Conservation (phyloP, 2,329 filamentous ascomycete species). For the Westerdykella ornata region DNA sequence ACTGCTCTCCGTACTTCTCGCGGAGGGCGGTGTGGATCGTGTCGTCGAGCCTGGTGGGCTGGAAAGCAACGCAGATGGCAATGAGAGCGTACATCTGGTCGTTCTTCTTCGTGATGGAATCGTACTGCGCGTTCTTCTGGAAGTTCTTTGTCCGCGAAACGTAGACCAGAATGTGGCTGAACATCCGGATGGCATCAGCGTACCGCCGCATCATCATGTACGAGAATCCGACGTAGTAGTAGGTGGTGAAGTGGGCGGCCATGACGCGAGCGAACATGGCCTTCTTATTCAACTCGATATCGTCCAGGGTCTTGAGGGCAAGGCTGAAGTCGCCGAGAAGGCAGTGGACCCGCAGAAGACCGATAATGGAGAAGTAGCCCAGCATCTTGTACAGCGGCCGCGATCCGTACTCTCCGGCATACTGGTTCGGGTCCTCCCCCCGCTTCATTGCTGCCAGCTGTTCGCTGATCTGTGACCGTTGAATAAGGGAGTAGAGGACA, state of each 20-base stretch:
- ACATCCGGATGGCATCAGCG: constrained; percentile 98
- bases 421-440: constrained; percentile 78
- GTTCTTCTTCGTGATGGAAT: constrained; percentile 99
- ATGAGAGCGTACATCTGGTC: constrained; percentile 99
- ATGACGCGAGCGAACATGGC: constrained; percentile 99
- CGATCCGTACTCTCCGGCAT: constrained; percentile 90
- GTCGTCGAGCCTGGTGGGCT: constrained; percentile 94
- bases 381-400: constrained; percentile 96
- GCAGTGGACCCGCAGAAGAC: constrained; percentile 90
- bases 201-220: constrained; percentile 99
- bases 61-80: constrained; percentile 97
- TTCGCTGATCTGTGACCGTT: constrained; percentile 96
- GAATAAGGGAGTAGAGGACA: constrained; percentile 97
- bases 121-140: constrained; percentile 98
- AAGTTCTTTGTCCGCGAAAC: constrained; percentile 99
- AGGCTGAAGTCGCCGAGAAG: constrained; percentile 96
- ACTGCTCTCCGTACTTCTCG: constrained; percentile 99
- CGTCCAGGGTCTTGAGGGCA: constrained; percentile 95
- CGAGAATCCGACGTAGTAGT: constrained; percentile 99
- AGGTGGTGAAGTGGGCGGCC: constrained; percentile 98
- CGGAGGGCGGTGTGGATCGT: constrained; percentile 96
- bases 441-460: constrained; percentile 92
- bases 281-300: constrained; percentile 99
- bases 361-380: constrained; percentile 99
- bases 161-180: constrained; percentile 99